Percentiles rank a stretch among this genome's conserved stretches.
Evolutionary conservation across 805 yeast genomes (phyloP).

Genomic region (Monosporozyma aquatica): DNA sequence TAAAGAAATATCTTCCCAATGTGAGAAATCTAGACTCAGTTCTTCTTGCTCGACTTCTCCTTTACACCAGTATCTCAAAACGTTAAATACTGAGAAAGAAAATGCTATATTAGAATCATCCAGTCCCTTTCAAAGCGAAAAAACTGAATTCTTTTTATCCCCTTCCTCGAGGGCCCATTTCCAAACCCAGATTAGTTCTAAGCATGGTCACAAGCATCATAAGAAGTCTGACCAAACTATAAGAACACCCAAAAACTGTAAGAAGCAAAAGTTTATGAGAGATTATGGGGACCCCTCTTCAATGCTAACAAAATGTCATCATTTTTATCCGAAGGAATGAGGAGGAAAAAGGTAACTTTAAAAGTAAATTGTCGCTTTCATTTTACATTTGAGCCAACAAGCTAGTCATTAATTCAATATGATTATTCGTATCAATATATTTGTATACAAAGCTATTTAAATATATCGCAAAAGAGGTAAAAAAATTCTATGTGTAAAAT

Average conservation of each 20-base stretch:
- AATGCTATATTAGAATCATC: too few species aligned
- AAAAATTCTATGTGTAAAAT: not conserved
- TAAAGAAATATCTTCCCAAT: too few species aligned
- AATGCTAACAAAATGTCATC: not conserved
- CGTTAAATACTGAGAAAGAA: too few species aligned
- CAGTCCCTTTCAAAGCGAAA: not conserved
- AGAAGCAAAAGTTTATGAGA: not conserved
- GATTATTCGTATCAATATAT: not conserved
- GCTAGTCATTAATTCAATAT: not conserved
- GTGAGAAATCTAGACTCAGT: too few species aligned
- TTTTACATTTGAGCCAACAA: too few species aligned
- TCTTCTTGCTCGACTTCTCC: too few species aligned
- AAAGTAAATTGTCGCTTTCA: too few species aligned
- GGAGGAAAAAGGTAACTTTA: not conserved
- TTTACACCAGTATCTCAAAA: too few species aligned
- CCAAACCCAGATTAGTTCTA: too few species aligned
- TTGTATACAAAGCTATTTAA: not conserved
- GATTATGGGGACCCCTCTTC: not conserved
- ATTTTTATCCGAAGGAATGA: not conserved
- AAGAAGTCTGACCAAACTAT: not conserved
- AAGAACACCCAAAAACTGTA: not conserved
- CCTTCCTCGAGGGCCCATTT: too few species aligned
- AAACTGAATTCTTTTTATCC: too few species aligned
- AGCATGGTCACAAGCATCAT: not conserved
- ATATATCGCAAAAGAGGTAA: not conserved